Percentiles rank a stretch among this genome's conserved stretches.
Conservation (phyloP, 2,329 filamentous ascomycete species). For the Hypoxylon sp. region DNA sequence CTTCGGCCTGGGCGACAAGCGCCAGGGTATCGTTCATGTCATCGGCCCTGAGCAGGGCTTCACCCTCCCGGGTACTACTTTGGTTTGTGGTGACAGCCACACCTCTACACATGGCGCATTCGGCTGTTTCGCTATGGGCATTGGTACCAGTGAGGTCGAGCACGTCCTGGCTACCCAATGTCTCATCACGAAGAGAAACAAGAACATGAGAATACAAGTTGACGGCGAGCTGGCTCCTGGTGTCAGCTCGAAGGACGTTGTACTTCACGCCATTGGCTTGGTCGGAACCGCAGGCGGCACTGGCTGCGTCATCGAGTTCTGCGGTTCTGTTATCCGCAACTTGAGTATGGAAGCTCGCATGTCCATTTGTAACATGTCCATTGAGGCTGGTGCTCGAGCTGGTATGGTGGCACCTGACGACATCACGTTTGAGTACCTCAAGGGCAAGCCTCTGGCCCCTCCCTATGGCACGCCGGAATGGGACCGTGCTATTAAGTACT, state of each 20-base stretch:
- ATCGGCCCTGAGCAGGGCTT: constrained; percentile 99
- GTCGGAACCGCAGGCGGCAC: constrained; percentile 97
- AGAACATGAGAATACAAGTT: constrained; percentile 98
- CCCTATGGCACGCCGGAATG: constrained; percentile 87
- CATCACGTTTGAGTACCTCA: constrained; percentile 94
- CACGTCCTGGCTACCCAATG: constrained; percentile 98
- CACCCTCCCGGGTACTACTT: constrained; percentile 95
- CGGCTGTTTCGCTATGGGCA: constrained; percentile 93
- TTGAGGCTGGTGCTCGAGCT: constrained; percentile 93
- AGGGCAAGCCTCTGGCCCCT: constrained; percentile 89
- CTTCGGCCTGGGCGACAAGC: constrained; percentile 95
- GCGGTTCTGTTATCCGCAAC: constrained; percentile 89
- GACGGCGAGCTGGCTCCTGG: constrained; percentile 91
- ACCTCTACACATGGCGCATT: constrained; percentile 99
- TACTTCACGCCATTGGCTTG: constrained; percentile 91
- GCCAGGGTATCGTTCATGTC: constrained; percentile 98
- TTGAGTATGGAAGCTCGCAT: constrained; percentile 98
- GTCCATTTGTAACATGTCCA: constrained; percentile 99
- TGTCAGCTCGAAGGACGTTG: constrained; percentile 95
- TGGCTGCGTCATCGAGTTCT: constrained; percentile 96
- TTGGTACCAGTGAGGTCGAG: constrained; percentile 98
- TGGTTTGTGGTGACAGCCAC: constrained; percentile 98
- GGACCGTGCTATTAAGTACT: constrained; percentile 90
- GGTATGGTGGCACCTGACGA: constrained; percentile 98
- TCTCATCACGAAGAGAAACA: constrained; percentile 92